Conservation (phyloP, 176 grass and related monocot genomes). For the Oryza nivara region DNA sequence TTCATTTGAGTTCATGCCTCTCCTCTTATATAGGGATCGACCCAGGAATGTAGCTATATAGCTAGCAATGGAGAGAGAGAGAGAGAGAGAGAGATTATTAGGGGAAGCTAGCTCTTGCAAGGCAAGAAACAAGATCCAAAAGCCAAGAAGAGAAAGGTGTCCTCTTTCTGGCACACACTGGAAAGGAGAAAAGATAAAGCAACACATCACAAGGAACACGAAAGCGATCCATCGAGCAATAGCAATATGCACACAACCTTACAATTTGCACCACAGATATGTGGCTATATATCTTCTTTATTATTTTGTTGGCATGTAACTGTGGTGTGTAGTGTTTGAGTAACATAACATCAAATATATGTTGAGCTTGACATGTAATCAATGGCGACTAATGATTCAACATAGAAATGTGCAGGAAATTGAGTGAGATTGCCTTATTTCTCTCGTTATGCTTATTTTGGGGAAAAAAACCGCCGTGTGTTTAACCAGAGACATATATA, state of each 20-base stretch:
- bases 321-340: neutral
- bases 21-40: conserved; percentile 34
- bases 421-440: neutral
- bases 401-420: neutral
- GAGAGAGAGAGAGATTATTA: neutral
- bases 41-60: neutral
- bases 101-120: conserved; percentile 40
- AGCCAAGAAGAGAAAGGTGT: conserved; percentile 33
- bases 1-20: conserved; percentile 14
- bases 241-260: neutral
- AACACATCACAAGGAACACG: conserved; percentile 18
- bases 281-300: neutral
- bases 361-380: neutral
- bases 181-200: conserved; percentile 28
- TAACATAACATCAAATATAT: neutral
- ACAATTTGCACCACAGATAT: neutral
- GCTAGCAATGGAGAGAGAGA: neutral
- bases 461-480: neutral
- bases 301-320: neutral
- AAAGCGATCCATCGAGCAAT: neutral
- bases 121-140: conserved; percentile 47
- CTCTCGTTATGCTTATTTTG: neutral
- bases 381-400: neutral
- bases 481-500: neutral
- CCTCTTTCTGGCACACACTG: conserved; percentile 22